Evolutionary conservation across 2,329 filamentous ascomycete species (phyloP), one percentile per base, ranked within the genome.

Genomic region (Epicoccum sorghinum): DNA sequence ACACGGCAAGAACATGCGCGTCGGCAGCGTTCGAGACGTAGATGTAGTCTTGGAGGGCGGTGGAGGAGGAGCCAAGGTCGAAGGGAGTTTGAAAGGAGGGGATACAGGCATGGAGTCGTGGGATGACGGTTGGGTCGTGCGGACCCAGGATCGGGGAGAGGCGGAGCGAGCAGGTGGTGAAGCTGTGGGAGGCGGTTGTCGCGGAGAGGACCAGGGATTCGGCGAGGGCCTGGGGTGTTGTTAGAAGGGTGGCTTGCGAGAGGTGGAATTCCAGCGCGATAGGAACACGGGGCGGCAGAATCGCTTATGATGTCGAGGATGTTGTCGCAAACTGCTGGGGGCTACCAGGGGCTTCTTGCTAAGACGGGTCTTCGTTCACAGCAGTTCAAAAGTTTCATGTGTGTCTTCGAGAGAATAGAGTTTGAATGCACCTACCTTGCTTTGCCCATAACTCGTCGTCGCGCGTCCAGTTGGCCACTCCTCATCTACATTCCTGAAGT

Each of bases 111-210:
- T 96, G 80, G 59, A 97, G 83, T 64, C 88, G 86, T 59, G 87
- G 85, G 30, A 93, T 85, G 12, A 88, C 77, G 70, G 92, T 89
- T 47, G 86, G 85, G 78, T 99, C 95, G 66, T 90, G 90, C 70
- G 95, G 91, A 67, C 93, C 93, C 69, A 96, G 91, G 74, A 98
- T 96, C 62, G 91, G 91, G 10, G 91, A 89, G 6, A 93, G 91
- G 13, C 95, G 90, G 60, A 98, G 83, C 27, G 92, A 82, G 68
- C 85, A 85, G n/a, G 92, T 96, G 8, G 90, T 80, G 74, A 96
- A 86, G 12, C 47, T 43, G 47, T 41, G 41, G 38, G 79, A 78
- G 46, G 80, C 78, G 50, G 69, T 82, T 81, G 91, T 95, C 68
- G 89, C 89, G 47, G 85, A 80, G 49, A 97, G 80, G 61, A 96